Evolutionary conservation across 257 asterid genomes (phyloP), one percentile per base, ranked within the genome.

Genomic region (Mitragyna speciosa): DNA sequence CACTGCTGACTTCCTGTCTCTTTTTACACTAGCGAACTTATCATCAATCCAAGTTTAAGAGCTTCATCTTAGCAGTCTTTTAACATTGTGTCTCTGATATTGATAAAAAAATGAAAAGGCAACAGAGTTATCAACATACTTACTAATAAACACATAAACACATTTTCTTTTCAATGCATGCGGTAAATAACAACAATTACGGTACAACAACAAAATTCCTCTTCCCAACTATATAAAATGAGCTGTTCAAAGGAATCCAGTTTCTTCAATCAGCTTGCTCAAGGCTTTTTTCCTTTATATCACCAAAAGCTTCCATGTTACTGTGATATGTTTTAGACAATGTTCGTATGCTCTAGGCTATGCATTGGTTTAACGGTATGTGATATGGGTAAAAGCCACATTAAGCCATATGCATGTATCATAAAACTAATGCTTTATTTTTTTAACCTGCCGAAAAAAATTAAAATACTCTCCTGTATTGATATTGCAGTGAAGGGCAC

Each of bases 401-500:
- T 63, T 16, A 28, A 12, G 3, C 26, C 17, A 9, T 9, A 28
- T 2, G 8, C n/a, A 63, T 28, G 12, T 63, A 28, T 16, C 67
- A 24, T 26, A 63, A 63, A 28, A n/a, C 6, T 63, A 33, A 12
- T 26, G 68, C 61, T 14, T 36, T 74, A 10, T 43, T 26, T 76
- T 43, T 20, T 30, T 79, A 6, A 30, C 33, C n/a, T n/a, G 11
- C 16, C n/a, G 76, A 67, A 75, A 75, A 66, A 73, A 54, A 54
- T 63, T 39, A 76, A 49, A 74, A 82, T 61, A 59, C 31, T 31
- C 81, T 79, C 94, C 87, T 95, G 92, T n/a, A 70, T 64, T 28
- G 89, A 85, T 78, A 86, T 83, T 90, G 69, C 77, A 17, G 76
- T 66, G 28, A 85, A 86, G 84, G 82, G 80, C 63, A 69, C 80